These are phyloP conservation scores for Oenanthe javanica DNA, from an alignment of 140 eudicot genomes.

Conservation along the genomic window DNA sequence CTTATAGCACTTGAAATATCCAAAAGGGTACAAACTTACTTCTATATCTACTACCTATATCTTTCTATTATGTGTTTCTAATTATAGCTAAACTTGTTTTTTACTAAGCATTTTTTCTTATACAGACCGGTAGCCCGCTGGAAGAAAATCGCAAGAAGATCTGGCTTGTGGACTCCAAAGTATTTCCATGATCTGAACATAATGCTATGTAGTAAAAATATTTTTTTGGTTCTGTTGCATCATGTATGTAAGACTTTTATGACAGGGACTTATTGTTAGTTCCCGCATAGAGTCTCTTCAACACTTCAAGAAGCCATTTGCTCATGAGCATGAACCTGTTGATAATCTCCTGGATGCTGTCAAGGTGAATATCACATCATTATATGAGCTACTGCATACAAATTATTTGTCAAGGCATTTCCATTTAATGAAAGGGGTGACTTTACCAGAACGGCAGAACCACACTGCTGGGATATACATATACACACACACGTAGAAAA, in stretches of 20 bases:
- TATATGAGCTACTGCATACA: constrained; percentile 4
- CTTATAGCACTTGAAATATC: constrained; percentile 82
- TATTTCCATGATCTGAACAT: constrained; percentile 13
- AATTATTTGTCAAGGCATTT: neutral
- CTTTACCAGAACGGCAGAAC: neutral
- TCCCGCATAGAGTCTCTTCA: constrained; percentile 87
- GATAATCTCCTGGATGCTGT: constrained; percentile 72
- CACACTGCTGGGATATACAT: neutral
- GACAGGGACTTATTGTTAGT: constrained; percentile 72
- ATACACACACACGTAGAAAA: no score
- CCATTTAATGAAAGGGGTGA: neutral
- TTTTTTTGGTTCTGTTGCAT: neutral
- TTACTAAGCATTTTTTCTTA: neutral
- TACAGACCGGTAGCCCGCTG: constrained; percentile 47
- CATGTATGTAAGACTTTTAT: neutral
- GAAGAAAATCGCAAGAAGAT: constrained; percentile 78
- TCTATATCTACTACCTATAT: neutral
- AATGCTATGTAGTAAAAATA: neutral
- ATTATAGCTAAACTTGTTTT: neutral
- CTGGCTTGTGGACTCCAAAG: constrained; percentile 98
- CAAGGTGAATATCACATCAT: constrained; percentile 33
- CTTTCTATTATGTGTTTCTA: neutral
- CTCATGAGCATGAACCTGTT: constrained; percentile 80
- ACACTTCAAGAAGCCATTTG: constrained; percentile 84
- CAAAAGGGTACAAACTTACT: constrained; percentile 44